Evolutionary conservation across 192 early-diverging fungal species (phyloP).

Genomic region (Lunasporangiospora selenospora): DNA sequence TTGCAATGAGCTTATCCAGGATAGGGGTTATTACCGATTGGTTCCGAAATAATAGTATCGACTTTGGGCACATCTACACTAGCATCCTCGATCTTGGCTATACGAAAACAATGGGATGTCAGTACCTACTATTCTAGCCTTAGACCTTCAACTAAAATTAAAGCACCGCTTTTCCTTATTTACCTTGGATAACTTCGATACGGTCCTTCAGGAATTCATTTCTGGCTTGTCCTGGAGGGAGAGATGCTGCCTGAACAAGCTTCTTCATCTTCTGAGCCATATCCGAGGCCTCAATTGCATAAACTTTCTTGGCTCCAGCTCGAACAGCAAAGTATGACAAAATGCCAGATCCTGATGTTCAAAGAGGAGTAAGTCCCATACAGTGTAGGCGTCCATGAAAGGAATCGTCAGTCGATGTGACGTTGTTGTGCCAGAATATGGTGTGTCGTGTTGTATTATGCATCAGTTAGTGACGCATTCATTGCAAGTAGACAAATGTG

Average conservation of each 20-base stretch:
- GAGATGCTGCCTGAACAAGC: conserved; percentile 71
- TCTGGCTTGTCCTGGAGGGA: conserved; percentile 57
- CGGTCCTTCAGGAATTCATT: conserved; percentile 80
- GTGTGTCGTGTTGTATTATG: too few relatives aligned
- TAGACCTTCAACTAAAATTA: conserved; percentile 1
- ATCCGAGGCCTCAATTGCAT: conserved; percentile 94
- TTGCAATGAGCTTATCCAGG: too few relatives aligned
- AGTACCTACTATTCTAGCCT: neutral
- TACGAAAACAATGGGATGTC: neutral
- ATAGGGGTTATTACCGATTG: conserved; percentile 81
- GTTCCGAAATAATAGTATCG: conserved; percentile 96
- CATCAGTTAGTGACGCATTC: too few relatives aligned
- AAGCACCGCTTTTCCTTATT: conserved; percentile 1
- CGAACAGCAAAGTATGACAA: conserved; percentile 95
- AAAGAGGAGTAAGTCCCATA: too few relatives aligned
- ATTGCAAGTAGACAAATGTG: too few relatives aligned
- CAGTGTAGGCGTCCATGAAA: too few relatives aligned
- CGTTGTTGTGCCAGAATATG: too few relatives aligned
- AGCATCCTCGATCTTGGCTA: conserved; percentile 91
- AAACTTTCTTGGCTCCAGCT: conserved; percentile 92
- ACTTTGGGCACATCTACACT: conserved; percentile 75
- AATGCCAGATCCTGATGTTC: conserved; percentile 84
- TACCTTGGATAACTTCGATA: conserved; percentile 84
- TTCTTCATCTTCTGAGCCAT: conserved; percentile 94
- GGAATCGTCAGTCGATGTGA: too few relatives aligned